A percentile compares a stretch with the other conserved stretches of the same genome.
phyloP scores from a whole-genome alignment of 805 yeast genomes.

The Ogataea glucozyma region DNA sequence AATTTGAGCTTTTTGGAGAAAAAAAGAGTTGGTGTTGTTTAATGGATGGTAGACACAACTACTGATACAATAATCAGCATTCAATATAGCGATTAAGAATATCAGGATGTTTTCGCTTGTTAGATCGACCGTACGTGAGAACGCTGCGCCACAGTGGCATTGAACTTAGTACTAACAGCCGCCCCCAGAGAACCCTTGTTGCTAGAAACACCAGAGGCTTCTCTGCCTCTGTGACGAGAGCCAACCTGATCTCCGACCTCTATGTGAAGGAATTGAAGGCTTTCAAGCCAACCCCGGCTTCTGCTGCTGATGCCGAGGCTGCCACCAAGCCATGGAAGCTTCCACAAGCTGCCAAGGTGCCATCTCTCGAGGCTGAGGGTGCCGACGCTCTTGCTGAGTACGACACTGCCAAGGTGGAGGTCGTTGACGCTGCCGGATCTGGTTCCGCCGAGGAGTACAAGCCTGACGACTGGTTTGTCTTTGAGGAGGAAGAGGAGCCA shows the following conservation, averaged over 20 bases:
- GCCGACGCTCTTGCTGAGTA: constrained; percentile 67
- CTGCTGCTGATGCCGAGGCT: constrained; percentile 73
- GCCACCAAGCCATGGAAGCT: constrained; percentile 80
- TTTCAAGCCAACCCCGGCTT: constrained; percentile 79
- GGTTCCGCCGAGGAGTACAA: constrained; percentile 43
- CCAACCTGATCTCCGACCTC: constrained; percentile 74
- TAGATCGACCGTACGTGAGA: constrained; percentile 12
- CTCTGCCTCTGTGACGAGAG: constrained; percentile 30
- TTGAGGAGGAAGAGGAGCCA: constrained; percentile 63
- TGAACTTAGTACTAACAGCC: constrained; percentile 2
- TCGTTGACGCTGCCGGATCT: constrained; percentile 53
- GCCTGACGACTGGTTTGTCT: constrained; percentile 77
- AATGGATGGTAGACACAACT: not conserved
- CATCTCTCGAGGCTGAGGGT: constrained; percentile 68
- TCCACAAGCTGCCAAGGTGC: constrained; percentile 77
- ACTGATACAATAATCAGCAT: not conserved
- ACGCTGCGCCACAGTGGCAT: not conserved
- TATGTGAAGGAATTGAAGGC: constrained; percentile 84
- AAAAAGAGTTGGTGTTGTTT: constrained; percentile 8
- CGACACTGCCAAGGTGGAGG: constrained; percentile 74
- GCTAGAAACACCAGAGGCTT: constrained; percentile 32
- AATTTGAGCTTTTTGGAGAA: constrained; percentile 10
- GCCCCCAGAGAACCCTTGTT: constrained; percentile 17
- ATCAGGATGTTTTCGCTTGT: constrained; percentile 10
- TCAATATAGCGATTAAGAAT: constrained; percentile 7